Conservation (phyloP, 176 grass and related monocot genomes). For the Carex pumila region DNA sequence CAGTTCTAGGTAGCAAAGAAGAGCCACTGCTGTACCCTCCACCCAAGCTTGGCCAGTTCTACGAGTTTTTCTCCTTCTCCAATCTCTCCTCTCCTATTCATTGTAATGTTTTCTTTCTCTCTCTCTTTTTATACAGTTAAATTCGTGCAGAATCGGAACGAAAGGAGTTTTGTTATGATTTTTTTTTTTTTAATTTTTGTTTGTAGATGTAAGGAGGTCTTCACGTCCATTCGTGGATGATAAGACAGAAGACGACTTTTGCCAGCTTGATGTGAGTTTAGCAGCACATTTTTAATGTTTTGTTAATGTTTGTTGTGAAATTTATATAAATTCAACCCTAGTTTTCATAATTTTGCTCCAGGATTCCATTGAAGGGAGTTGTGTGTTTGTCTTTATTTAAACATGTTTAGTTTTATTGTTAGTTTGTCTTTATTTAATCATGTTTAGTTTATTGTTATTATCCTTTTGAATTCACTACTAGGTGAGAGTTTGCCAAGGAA, state of each 20-base stretch:
- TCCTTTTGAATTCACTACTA: conserved; percentile 12
- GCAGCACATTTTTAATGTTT: background rate
- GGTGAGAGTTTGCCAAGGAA: conserved; percentile 89
- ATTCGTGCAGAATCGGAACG: background rate
- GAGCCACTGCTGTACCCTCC: conserved; percentile 83
- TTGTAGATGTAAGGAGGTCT: conserved; percentile 80
- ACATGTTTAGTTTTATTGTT: background rate
- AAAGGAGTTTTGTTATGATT: background rate
- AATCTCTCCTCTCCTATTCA: conserved; percentile 70
- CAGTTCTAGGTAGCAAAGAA: conserved; percentile 31
- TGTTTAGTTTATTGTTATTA: background rate
- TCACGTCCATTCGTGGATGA: conserved; percentile 62
- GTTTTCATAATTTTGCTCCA: background rate
- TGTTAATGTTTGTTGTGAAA: background rate
- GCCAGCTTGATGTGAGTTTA: conserved; percentile 87
- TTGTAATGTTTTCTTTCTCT: conserved; percentile 29
- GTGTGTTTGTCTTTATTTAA: background rate
- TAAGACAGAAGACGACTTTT: conserved; percentile 82
- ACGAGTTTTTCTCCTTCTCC: conserved; percentile 97
- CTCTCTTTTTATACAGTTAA: background rate
- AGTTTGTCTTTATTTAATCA: background rate
- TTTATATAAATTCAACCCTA: background rate
- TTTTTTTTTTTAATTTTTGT: background rate
- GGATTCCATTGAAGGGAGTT: background rate
- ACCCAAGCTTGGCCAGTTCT: conserved; percentile 82